A percentile compares a stretch with the other conserved stretches of the same genome.
phyloP scores from a whole-genome alignment of 2,329 filamentous ascomycete genomes.

The Xylaria sp. region DNA sequence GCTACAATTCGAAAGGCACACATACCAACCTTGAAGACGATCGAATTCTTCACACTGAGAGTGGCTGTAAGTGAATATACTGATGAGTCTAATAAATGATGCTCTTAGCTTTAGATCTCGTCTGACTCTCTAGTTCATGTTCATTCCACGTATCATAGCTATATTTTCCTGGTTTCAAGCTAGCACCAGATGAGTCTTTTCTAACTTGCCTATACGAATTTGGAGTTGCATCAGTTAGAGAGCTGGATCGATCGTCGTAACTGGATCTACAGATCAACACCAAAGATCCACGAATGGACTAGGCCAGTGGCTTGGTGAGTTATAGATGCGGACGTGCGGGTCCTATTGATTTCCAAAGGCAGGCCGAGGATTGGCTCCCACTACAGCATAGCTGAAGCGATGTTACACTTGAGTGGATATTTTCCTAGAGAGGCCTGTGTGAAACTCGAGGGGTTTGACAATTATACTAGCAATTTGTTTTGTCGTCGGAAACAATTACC shows the following conservation, averaged over 20 bases:
- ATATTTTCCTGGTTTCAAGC: not conserved
- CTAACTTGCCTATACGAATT: not conserved
- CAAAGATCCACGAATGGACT: slow-evolving; percentile 15
- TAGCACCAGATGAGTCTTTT: not conserved
- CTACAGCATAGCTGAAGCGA: slow-evolving; percentile 5
- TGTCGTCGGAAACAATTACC: not conserved
- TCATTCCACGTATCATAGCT: not conserved
- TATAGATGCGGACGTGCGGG: slow-evolving; percentile 8
- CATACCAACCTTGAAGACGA: not conserved
- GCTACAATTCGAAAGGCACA: not conserved
- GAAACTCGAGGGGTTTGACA: slow-evolving; percentile 26
- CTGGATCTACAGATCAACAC: slow-evolving; percentile 26
- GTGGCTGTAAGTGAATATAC: not conserved
- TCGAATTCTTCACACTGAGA: not conserved
- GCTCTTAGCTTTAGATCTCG: too few relatives aligned
- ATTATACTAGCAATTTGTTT: not conserved
- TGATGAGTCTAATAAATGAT: not conserved
- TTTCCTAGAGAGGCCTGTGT: slow-evolving; percentile 12
- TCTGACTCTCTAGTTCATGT: not conserved
- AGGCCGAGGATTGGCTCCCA: not conserved
- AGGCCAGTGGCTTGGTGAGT: not conserved
- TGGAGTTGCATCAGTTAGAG: slow-evolving; percentile 9
- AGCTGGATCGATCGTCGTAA: not conserved
- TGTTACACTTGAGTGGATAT: slow-evolving; percentile 23
- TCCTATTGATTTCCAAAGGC: slow-evolving; percentile 17